phyloP scores from a whole-genome alignment of 768 basidiomycete species.

The Trametes villosa region DNA sequence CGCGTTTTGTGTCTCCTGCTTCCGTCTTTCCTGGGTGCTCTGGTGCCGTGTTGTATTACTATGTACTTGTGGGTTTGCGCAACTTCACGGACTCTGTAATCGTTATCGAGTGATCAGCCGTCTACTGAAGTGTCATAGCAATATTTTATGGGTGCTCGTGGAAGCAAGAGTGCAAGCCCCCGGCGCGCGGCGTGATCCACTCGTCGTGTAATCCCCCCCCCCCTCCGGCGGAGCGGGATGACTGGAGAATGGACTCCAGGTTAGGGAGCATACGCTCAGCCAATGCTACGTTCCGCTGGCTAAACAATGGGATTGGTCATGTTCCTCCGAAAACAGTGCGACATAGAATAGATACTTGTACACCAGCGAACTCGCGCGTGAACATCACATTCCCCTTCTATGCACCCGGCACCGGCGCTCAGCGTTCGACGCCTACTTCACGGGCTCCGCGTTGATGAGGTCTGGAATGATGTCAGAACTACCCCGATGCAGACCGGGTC shows the following conservation, averaged over 20 bases:
- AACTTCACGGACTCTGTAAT: neutral
- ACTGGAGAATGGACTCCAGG: too few species aligned
- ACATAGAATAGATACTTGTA: conserved; percentile 23
- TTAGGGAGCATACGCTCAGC: too few species aligned
- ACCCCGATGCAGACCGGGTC: neutral
- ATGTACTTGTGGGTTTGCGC: conserved; percentile 7
- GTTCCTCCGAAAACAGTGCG: conserved; percentile 21
- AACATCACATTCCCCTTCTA: conserved; percentile 3
- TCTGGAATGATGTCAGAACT: conserved; percentile 40
- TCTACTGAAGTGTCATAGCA: too few species aligned
- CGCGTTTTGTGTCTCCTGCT: neutral
- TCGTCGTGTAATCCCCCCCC: too few species aligned
- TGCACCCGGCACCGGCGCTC: neutral
- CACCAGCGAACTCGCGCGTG: conserved; percentile 13
- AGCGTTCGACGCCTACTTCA: conserved; percentile 37
- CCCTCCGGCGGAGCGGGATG: too few species aligned
- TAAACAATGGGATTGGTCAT: conserved; percentile 16
- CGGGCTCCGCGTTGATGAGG: conserved; percentile 62
- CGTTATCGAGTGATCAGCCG: neutral
- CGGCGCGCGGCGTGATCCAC: too few species aligned
- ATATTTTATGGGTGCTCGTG: neutral
- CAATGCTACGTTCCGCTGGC: too few species aligned
- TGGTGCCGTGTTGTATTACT: conserved; percentile 10
- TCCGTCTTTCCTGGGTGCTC: neutral
- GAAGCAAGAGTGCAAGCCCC: too few species aligned